Evolutionary conservation across 2,329 filamentous ascomycete genomes (phyloP), one percentile per base, ranked within the genome.

Genomic region (Aspergillus transmontanensis): DNA sequence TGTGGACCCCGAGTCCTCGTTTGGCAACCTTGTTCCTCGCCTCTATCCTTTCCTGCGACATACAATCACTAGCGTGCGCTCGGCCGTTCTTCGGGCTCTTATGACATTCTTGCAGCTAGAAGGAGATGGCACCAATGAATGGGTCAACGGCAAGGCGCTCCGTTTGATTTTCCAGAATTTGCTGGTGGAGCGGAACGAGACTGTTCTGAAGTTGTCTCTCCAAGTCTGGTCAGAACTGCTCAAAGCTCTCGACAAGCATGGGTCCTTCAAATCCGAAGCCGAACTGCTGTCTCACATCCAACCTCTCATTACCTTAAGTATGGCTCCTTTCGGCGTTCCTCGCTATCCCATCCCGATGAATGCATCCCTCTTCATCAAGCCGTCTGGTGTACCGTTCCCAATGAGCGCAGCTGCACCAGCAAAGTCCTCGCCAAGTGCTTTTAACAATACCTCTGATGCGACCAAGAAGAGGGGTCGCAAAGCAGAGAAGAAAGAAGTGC

Each of bases 11-110:
- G 90, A 94, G 69, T 90, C 94, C 60, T 97, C 94, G 1, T 99
- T 99, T 76, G 92, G 92, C 4, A 88, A 95, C 66, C 85, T 99
- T 36, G 94, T 99, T 6, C 95, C 96, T 28, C 89, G 95, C 53
- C 87, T 99, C 3, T 99, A 97, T 73, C 94, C 94, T 3, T 99
- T 99, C 84, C 82, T 99, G 51, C 90, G 95, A 62, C 95, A 99
- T 77, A 99, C 96, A 7, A 98, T 99, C 71, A 97, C 93, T 1
- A 97, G 92, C 61, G 95, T 99, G 56, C 91, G 95, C 59, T 90
- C 94, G 46, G 94, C 95, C 11, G 95, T 99, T 4, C 84, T 99
- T 54, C 93, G 96, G 72, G 95, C 95, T 41, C 83, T 99, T 34
- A 88, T 94, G 71, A 99, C 95, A 0, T 99, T 99, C 79, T 87